A percentile compares a stretch with the other conserved stretches of the same genome.
Evolutionary conservation across 257 asterid species (phyloP).

Genomic region (Prunella vulgaris): DNA sequence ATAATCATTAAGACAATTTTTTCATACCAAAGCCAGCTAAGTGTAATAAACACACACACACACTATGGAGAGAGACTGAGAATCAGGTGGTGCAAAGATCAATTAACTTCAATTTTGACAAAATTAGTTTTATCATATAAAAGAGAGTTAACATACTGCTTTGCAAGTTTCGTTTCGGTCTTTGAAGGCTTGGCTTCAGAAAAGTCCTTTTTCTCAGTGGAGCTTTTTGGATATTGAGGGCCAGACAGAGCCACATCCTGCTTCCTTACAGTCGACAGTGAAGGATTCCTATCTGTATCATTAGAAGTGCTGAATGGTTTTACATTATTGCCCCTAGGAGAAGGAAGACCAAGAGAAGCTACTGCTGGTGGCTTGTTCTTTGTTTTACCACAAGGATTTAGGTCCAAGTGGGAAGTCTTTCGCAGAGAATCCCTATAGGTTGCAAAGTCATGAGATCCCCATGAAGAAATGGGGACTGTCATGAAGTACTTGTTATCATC

Average conservation of each 20-base stretch:
- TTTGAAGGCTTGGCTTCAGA: slow-evolving; percentile 52
- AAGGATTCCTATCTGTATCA: slow-evolving; percentile 50
- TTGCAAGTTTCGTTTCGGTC: slow-evolving; percentile 81
- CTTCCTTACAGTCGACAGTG: slow-evolving; percentile 36
- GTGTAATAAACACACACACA: background rate
- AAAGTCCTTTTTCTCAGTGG: slow-evolving; percentile 50
- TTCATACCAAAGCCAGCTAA: background rate
- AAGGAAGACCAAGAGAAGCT: slow-evolving; percentile 47
- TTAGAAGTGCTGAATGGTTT: slow-evolving; percentile 39
- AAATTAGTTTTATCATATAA: background rate
- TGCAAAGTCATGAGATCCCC: slow-evolving; percentile 72
- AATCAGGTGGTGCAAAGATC: background rate
- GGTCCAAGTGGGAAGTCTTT: slow-evolving; percentile 42
- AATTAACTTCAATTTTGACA: background rate
- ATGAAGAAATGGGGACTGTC: slow-evolving; percentile 42
- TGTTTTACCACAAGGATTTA: slow-evolving; percentile 38
- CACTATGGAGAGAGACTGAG: background rate
- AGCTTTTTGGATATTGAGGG: slow-evolving; percentile 45
- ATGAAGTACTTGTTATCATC: slow-evolving; percentile 46
- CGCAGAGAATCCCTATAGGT: slow-evolving; percentile 43
- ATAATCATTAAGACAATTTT: background rate
- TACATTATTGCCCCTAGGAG: slow-evolving; percentile 35
- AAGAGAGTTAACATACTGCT: slow-evolving; percentile 65
- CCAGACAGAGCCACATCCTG: slow-evolving; percentile 42
- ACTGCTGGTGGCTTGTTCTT: slow-evolving; percentile 46